Evolutionary conservation across 2,329 filamentous ascomycete species (phyloP), one percentile per base, ranked within the genome.

Genomic region (Diaporthe sp.): DNA sequence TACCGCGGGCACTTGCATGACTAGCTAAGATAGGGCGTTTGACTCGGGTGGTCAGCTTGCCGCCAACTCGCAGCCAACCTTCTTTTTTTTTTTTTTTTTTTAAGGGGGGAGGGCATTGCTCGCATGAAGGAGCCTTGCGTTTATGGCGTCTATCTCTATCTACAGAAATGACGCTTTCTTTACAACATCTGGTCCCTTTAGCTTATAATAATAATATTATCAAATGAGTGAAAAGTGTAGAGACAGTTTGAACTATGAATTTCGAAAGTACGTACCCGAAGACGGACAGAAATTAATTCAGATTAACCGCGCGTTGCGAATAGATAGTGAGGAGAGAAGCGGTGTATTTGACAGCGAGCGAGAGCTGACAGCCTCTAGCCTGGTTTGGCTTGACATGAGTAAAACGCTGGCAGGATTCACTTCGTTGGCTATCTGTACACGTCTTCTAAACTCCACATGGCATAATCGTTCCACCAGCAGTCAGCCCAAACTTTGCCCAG

Each of bases 381-480:
- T 4, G 37, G 37, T 44, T 42, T 63, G 37, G 37, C 35, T 42
- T 42, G 56, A 61, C 56, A 42, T 61, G 56, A 61, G 17, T 63
- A 30, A 63, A 44, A 44, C 58, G 37, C 15, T 44, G 25, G 58
- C 25, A 13, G 22, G 37, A 37, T 44, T 44, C n/a, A 63, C 58
- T 12, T 63, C 58, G 37, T 30, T 63, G n/a, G 37, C 37, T 22
- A 63, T 44, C 37, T 63, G 37, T 44, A 63, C 58, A 59, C 58
- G 58, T 63, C 30, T 3, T 63, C 30, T 44, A 25, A 63, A 44
- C 58, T 63, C 58, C 58, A 63, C 37, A 63, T 30, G 58, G 25
- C 15, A 30, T 44, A 63, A 19, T 42, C 37, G 25, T 63, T 44
- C 37, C 25, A 30, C 35, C 37, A 30, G 17, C 39, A 65, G 25